Evolutionary conservation across 495 filamentous ascomycete species (phyloP).

Genomic region (Trichoderma virens): DNA sequence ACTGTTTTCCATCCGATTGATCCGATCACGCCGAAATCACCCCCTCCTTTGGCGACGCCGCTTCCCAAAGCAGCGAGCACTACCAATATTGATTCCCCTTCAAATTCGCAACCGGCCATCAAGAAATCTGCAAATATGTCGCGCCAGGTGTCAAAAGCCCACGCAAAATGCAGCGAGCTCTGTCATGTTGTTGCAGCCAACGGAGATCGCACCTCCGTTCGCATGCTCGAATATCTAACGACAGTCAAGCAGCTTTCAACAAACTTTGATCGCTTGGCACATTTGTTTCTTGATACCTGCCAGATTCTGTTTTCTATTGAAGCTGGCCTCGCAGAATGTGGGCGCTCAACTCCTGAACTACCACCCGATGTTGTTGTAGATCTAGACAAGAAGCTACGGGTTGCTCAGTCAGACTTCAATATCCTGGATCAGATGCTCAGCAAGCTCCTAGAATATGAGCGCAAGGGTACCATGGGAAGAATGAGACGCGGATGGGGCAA

Average conservation of each 20-base stretch:
- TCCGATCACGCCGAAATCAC: not conserved
- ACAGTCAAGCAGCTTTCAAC: slow-evolving; percentile 32
- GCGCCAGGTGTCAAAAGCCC: slow-evolving; percentile 3
- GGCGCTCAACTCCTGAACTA: slow-evolving; percentile 29
- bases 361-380: slow-evolving; percentile 40
- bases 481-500: slow-evolving; percentile 43
- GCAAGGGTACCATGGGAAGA: slow-evolving; percentile 38
- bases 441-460: slow-evolving; percentile 41
- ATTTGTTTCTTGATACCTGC: slow-evolving; percentile 45
- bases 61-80: not conserved
- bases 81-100: not conserved
- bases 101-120: not conserved
- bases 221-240: slow-evolving; percentile 49
- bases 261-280: slow-evolving; percentile 41
- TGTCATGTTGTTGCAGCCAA: slow-evolving; percentile 32
- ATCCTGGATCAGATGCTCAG: slow-evolving; percentile 41
- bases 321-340: slow-evolving; percentile 37
- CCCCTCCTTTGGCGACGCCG: not conserved
- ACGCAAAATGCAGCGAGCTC: slow-evolving; percentile 10
- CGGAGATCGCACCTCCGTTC: slow-evolving; percentile 46
- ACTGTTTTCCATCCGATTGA: not conserved
- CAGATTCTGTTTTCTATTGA: slow-evolving; percentile 45
- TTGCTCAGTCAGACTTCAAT: slow-evolving; percentile 38
- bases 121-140: slow-evolving; percentile 6
- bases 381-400: slow-evolving; percentile 42